A percentile compares a stretch with the other conserved stretches of the same genome.
phyloP scores from a whole-genome alignment of 768 basidiomycete genomes.

The Psilocybe cyanescens region DNA sequence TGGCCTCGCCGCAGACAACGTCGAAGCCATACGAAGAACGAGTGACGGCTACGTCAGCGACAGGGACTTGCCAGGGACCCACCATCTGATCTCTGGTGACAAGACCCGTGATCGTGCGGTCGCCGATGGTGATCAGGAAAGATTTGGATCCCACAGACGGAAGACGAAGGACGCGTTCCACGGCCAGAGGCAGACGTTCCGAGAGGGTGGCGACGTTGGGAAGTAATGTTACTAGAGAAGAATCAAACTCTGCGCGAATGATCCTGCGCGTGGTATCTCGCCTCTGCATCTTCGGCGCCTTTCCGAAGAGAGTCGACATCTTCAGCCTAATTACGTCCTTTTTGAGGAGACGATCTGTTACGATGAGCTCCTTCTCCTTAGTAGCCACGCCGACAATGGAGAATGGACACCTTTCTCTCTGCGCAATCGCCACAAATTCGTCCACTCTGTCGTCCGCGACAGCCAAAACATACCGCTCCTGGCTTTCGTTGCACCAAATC shows the following conservation, averaged over 20 bases:
- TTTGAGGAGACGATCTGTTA: slow-evolving; percentile 84
- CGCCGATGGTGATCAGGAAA: slow-evolving; percentile 98
- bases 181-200: slow-evolving; percentile 63
- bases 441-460: slow-evolving; percentile 66
- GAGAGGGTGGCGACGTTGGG: slow-evolving; percentile 42
- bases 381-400: slow-evolving; percentile 91
- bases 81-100: slow-evolving; percentile 99
- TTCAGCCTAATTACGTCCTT: slow-evolving; percentile 84
- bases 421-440: slow-evolving; percentile 76
- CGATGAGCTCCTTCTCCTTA: slow-evolving; percentile 77
- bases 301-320: slow-evolving; percentile 97
- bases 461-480: slow-evolving; percentile 97
- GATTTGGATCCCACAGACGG: slow-evolving; percentile 95
- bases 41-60: slow-evolving; percentile 96
- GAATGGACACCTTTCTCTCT: slow-evolving; percentile 91
- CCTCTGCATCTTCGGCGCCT: slow-evolving; percentile 90
- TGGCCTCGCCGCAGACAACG: slow-evolving; percentile 84
- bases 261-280: slow-evolving; percentile 55
- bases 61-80: slow-evolving; percentile 97
- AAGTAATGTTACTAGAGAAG: slow-evolving; percentile 68
- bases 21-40: slow-evolving; percentile 94
- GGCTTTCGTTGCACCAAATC: slow-evolving; percentile 99
- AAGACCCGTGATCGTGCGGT: slow-evolving; percentile 91
- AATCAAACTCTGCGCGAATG: slow-evolving; percentile 62
- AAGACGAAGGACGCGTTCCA: slow-evolving; percentile 82